phyloP scores from a whole-genome alignment of 2,329 filamentous ascomycete species.

The Penicillium sp. region DNA sequence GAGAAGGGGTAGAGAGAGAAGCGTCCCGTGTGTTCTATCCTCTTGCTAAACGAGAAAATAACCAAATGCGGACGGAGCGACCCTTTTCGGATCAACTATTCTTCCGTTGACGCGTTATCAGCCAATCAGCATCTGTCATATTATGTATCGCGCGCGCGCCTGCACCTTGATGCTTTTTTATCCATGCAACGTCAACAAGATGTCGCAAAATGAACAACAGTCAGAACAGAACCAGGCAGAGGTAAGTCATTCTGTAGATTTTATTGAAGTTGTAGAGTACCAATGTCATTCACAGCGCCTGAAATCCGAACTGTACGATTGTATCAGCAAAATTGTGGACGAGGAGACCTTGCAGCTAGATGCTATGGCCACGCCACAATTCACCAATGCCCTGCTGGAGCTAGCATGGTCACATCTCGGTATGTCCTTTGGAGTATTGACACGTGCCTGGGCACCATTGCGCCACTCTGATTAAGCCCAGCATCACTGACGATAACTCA shows the following conservation, averaged over 20 bases:
- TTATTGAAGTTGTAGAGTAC: background rate
- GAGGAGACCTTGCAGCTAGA: conserved; percentile 71
- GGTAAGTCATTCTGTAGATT: conserved; percentile 21
- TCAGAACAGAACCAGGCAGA: conserved; percentile 33
- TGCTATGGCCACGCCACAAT: conserved; percentile 87
- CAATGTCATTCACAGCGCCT: conserved; percentile 58
- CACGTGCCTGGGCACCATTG: background rate
- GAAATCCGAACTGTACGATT: conserved; percentile 82
- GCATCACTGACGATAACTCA: conserved; percentile 25
- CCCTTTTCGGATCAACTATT: conserved; percentile 17
- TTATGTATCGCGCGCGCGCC: conserved; percentile 10
- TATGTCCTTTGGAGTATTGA: conserved; percentile 39
- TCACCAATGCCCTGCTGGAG: conserved; percentile 81
- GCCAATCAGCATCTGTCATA: conserved; percentile 19
- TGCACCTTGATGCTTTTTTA: background rate
- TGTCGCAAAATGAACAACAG: conserved; percentile 24
- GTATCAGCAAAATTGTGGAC: conserved; percentile 84
- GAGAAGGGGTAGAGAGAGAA: background rate
- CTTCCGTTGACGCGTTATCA: conserved; percentile 16
- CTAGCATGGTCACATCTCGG: conserved; percentile 85
- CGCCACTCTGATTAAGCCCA: background rate
- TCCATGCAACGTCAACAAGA: background rate
- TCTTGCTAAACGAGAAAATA: background rate
- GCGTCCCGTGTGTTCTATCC: background rate
- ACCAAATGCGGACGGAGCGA: conserved; percentile 7